Evolutionary conservation across 306 rosid species (phyloP).

Genomic region (Canavalia gladiata): DNA sequence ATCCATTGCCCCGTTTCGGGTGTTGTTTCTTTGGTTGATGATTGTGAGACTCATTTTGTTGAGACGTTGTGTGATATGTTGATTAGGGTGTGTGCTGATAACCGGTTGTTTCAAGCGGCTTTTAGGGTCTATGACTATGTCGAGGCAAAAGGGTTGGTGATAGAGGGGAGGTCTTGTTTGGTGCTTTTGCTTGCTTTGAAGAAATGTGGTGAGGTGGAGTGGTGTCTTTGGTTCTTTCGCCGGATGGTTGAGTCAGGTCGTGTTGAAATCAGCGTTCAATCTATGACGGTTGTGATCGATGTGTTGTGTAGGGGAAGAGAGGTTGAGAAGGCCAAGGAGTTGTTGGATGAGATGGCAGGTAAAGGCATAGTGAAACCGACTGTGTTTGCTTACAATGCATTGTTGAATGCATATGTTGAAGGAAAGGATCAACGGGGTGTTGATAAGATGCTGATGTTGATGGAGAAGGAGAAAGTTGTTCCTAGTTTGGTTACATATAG

Average conservation of each 20-base stretch:
- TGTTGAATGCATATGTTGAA: slow-evolving; percentile 62
- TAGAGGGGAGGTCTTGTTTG: slow-evolving; percentile 87
- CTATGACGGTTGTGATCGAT: slow-evolving; percentile 74
- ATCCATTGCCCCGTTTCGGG: slow-evolving; percentile 35
- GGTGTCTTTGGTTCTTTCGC: slow-evolving; percentile 59
- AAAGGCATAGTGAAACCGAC: slow-evolving; percentile 64
- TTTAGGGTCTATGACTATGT: slow-evolving; percentile 64
- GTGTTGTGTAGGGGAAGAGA: slow-evolving; percentile 69
- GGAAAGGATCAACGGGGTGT: slow-evolving; percentile 60
- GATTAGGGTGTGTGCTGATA: slow-evolving; percentile 71
- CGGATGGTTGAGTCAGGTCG: slow-evolving; percentile 66
- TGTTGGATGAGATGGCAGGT: slow-evolving; percentile 63
- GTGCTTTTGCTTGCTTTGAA: slow-evolving; percentile 74
- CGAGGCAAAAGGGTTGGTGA: slow-evolving; percentile 53
- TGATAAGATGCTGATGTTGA: slow-evolving; percentile 62
- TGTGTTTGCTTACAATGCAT: slow-evolving; percentile 70
- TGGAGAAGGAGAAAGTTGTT: slow-evolving; percentile 62
- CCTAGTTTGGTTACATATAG: slow-evolving; percentile 62
- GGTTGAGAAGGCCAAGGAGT: slow-evolving; percentile 60
- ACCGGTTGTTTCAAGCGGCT: slow-evolving; percentile 69
- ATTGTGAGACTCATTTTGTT: slow-evolving; percentile 51
- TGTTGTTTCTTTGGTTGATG: slow-evolving; percentile 55
- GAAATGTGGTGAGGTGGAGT: slow-evolving; percentile 55
- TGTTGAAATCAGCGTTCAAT: slow-evolving; percentile 61
- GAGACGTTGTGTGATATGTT: slow-evolving; percentile 76